Conservation (phyloP, 169 alveolate genomes). For the Cryptosporidium tyzzeri region DNA sequence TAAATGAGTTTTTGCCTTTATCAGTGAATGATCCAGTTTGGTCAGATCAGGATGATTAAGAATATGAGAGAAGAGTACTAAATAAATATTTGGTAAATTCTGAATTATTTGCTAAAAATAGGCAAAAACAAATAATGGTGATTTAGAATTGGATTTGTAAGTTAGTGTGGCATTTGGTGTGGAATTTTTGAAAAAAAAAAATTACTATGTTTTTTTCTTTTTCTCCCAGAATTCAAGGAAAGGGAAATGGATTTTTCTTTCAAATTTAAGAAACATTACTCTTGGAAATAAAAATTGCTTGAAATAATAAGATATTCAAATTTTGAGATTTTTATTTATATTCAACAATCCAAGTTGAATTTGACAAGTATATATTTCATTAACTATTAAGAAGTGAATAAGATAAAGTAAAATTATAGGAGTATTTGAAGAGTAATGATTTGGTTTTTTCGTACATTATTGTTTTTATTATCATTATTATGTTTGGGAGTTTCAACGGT, state of each 20-base stretch:
- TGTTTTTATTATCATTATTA: not conserved
- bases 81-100: not conserved
- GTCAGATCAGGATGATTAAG: constrained; percentile 13
- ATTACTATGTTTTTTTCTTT: not conserved
- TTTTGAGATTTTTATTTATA: not conserved
- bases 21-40: constrained; percentile 7
- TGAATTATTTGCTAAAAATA: not conserved
- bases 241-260: constrained; percentile 3
- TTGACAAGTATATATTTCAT: no score
- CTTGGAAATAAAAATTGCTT: not conserved
- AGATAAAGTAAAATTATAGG: not conserved
- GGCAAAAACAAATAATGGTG: not conserved
- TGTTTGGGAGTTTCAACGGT: not conserved
- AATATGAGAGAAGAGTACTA: not conserved
- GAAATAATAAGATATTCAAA: not conserved
- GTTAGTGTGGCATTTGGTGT: constrained; percentile 9
- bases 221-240: not conserved
- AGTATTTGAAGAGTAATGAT: not conserved
- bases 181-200: not conserved
- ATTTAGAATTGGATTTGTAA: not conserved
- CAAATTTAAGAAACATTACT: not conserved
- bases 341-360: not conserved
- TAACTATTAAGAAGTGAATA: no score
- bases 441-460: not conserved
- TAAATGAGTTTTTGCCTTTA: constrained; percentile 2